Conservation (phyloP, 108 stramenopile species). For the Skeletonema marinoi region DNA sequence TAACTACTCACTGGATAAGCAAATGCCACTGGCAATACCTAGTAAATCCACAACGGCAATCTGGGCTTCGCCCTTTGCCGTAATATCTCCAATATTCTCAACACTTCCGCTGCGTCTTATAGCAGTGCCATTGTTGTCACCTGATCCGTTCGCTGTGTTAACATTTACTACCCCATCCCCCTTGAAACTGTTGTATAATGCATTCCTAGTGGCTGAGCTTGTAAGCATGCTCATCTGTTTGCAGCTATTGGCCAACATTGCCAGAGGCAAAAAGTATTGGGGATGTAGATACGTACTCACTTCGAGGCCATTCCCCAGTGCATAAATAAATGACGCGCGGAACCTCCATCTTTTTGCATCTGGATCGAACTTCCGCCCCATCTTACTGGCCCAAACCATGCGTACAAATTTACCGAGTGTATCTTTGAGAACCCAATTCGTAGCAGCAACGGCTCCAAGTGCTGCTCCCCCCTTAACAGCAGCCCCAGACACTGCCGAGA, state of each 20-base stretch:
- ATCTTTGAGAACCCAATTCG: slow-evolving; percentile 96
- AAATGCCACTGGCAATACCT: slow-evolving; percentile 85
- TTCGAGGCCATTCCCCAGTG: slow-evolving; percentile 88
- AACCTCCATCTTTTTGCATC: no score
- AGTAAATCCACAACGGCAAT: slow-evolving; percentile 94
- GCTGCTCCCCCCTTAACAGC: slow-evolving; percentile 13
- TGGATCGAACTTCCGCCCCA: slow-evolving; percentile 92
- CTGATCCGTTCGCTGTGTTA: slow-evolving; percentile 2
- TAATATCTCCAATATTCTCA: slow-evolving; percentile 96
- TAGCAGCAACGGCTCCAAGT: slow-evolving; percentile 81
- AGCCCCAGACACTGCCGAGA: background rate
- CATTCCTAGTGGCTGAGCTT: slow-evolving; percentile 85
- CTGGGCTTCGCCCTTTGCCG: slow-evolving; percentile 96
- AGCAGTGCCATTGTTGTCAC: background rate
- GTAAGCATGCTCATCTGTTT: slow-evolving; percentile 95
- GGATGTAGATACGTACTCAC: slow-evolving; percentile 89
- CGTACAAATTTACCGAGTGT: slow-evolving; percentile 90
- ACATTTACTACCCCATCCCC: slow-evolving; percentile 8
- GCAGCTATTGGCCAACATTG: slow-evolving; percentile 87
- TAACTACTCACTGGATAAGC: slow-evolving; percentile 58
- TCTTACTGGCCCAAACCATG: slow-evolving; percentile 92
- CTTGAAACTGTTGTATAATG: slow-evolving; percentile 90
- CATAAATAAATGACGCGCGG: slow-evolving; percentile 79
- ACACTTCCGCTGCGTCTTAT: slow-evolving; percentile 52
- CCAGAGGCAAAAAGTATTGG: slow-evolving; percentile 78